A percentile compares a stretch with the other conserved stretches of the same genome.
phyloP scores from a whole-genome alignment of 805 yeast genomes.

The Clavispora santaluciae region DNA sequence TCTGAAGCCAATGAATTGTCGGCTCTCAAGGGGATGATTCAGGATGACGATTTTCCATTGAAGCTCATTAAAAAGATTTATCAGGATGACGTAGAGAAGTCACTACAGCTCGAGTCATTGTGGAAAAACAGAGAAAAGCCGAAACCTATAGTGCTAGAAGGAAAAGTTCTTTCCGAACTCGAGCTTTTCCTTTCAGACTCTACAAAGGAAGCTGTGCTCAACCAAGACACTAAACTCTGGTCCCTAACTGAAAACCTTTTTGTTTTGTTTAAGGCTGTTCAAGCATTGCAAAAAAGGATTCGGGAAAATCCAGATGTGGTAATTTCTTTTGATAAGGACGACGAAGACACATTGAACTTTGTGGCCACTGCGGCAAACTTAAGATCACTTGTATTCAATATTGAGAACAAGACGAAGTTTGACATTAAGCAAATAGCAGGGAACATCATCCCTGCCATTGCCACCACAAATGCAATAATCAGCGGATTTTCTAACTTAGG shows the following conservation, averaged over 20 bases:
- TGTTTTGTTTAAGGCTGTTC: conserved; percentile 49
- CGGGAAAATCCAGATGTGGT: conserved; percentile 26
- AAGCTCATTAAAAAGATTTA: conserved; percentile 59
- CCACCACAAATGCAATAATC: conserved; percentile 93
- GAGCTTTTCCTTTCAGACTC: conserved; percentile 8
- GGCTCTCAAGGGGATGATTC: conserved; percentile 24
- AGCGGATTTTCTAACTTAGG: conserved; percentile 83
- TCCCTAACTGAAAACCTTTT: conserved; percentile 54
- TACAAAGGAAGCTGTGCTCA: conserved; percentile 20
- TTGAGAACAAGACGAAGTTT: conserved; percentile 70
- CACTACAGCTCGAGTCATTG: conserved; percentile 63
- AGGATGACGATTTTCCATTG: conserved; percentile 16
- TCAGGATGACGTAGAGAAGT: conserved; percentile 70
- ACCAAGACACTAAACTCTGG: conserved; percentile 51
- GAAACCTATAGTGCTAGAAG: conserved; percentile 44
- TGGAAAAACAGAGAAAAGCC: conserved; percentile 78
- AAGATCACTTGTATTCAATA: conserved; percentile 64
- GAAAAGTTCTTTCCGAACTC: conserved; percentile 11
- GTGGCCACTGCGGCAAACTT: conserved; percentile 83
- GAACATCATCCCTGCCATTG: conserved; percentile 96
- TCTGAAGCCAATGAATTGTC: conserved; percentile 65
- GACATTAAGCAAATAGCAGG: conserved; percentile 95
- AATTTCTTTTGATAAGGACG: conserved; percentile 88
- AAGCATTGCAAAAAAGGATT: conserved; percentile 47
- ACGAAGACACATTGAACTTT: conserved; percentile 82